Conservation (phyloP, 148 eudicot genomes). For the Rhododendron kiyosumense region DNA sequence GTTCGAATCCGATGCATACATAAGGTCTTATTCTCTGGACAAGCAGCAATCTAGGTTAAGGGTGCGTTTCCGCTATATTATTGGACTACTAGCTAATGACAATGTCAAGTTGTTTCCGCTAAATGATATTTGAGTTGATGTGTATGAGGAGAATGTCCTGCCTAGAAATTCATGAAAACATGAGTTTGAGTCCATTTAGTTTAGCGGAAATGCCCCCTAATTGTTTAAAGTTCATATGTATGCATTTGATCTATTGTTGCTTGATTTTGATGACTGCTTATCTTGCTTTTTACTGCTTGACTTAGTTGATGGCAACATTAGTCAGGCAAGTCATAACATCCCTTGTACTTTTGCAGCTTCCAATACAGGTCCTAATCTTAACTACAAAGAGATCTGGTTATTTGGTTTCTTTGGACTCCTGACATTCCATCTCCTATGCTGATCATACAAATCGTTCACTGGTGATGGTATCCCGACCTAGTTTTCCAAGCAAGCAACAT, state of each 20-base stretch:
- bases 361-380: slow-evolving; percentile 3
- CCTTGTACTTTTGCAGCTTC: slow-evolving; percentile 18
- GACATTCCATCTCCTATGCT: slow-evolving; percentile 13
- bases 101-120: too few relatives aligned
- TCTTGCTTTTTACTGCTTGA: neutral
- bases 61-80: too few relatives aligned
- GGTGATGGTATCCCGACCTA: neutral
- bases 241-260: neutral
- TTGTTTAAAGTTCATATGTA: neutral
- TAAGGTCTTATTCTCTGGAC: neutral
- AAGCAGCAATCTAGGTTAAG: neutral
- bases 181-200: too few relatives aligned
- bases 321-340: neutral
- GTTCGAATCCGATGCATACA: neutral
- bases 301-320: neutral
- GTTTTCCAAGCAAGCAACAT: neutral
- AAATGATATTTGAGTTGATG: too few relatives aligned
- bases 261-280: neutral
- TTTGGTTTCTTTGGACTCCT: slow-evolving; percentile 12
- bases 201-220: neutral
- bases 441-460: neutral
- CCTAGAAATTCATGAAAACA: too few relatives aligned
- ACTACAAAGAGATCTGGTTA: slow-evolving; percentile 1
- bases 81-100: too few relatives aligned
- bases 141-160: too few relatives aligned